phyloP scores from a whole-genome alignment of 495 filamentous ascomycete species.

The Cenococcum geophilum region DNA sequence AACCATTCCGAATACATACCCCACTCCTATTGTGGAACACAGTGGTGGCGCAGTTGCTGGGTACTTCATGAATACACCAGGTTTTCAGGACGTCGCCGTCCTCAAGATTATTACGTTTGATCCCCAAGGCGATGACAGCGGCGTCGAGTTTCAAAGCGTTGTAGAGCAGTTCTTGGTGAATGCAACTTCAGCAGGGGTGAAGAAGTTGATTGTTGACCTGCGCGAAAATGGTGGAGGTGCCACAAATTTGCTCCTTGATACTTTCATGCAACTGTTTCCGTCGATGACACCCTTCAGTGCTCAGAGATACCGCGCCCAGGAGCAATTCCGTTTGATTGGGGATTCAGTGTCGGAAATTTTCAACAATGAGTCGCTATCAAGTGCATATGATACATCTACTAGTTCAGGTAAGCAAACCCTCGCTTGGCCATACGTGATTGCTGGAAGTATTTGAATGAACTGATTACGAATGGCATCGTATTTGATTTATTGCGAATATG shows the following conservation, averaged over 20 bases:
- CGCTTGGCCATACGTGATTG: neutral
- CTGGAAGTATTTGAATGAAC: neutral
- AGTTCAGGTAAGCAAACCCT: neutral
- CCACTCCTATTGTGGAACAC: slow-evolving; percentile 42
- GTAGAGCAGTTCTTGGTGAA: slow-evolving; percentile 15
- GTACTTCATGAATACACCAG: slow-evolving; percentile 17
- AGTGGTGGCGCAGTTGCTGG: slow-evolving; percentile 34
- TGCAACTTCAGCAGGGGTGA: slow-evolving; percentile 10
- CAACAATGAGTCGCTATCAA: slow-evolving; percentile 12
- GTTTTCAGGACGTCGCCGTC: slow-evolving; percentile 23
- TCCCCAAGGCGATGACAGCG: slow-evolving; percentile 1
- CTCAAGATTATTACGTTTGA: slow-evolving; percentile 22
- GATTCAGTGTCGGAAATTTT: slow-evolving; percentile 12
- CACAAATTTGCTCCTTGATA: slow-evolving; percentile 14
- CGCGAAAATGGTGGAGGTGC: slow-evolving; percentile 23
- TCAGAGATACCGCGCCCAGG: slow-evolving; percentile 14
- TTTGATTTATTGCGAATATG: no score
- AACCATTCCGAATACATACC: slow-evolving; percentile 38
- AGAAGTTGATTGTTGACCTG: slow-evolving; percentile 26
- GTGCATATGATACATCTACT: slow-evolving; percentile 9
- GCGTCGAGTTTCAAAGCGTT: slow-evolving; percentile 14
- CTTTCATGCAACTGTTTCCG: slow-evolving; percentile 27
- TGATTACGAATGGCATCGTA: no score
- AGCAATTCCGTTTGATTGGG: slow-evolving; percentile 18
- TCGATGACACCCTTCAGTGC: slow-evolving; percentile 10